Evolutionary conservation across 495 filamentous ascomycete species (phyloP).

Genomic region (Talaromyces ruber): DNA sequence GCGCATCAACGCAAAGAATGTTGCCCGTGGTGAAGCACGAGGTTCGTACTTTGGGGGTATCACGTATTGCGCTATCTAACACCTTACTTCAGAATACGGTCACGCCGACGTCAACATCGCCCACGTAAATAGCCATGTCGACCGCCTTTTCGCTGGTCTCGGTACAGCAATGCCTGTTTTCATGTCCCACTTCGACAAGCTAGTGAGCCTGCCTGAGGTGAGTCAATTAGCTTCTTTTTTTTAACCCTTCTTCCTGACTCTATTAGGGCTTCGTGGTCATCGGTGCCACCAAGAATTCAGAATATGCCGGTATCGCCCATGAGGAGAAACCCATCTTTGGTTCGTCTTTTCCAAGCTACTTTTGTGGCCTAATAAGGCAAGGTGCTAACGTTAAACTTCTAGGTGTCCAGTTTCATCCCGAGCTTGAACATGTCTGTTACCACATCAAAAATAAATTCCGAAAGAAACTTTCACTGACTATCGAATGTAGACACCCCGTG

Average conservation of each 20-base stretch:
- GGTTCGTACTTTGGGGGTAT: conserved; percentile 8
- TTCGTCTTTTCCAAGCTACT: conserved; percentile 8
- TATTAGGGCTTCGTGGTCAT: conserved; percentile 63
- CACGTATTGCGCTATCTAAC: background rate
- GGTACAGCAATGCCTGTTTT: conserved; percentile 16
- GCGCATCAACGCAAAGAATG: conserved; percentile 57
- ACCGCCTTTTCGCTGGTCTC: conserved; percentile 53
- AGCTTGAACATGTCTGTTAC: conserved; percentile 22
- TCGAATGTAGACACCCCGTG: conserved; percentile 13
- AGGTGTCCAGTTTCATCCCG: conserved; percentile 23
- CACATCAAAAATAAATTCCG: no score
- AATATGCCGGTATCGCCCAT: conserved; percentile 77
- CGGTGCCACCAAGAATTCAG: conserved; percentile 64
- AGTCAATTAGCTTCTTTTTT: conserved; percentile 3
- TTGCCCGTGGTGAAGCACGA: conserved; percentile 56
- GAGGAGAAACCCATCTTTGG: conserved; percentile 49
- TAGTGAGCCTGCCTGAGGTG: conserved; percentile 15
- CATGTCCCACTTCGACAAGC: conserved; percentile 23
- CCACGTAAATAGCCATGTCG: conserved; percentile 49
- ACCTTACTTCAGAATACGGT: conserved; percentile 51
- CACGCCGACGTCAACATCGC: conserved; percentile 49
- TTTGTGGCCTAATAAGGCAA: background rate
- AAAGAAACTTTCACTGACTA: conserved; percentile 10
- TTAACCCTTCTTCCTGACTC: conserved; percentile 25
- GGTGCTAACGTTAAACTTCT: conserved; percentile 14